Evolutionary conservation across 345 rosid species (phyloP), one percentile per base, ranked within the genome.

Genomic region (Camelina sativa): DNA sequence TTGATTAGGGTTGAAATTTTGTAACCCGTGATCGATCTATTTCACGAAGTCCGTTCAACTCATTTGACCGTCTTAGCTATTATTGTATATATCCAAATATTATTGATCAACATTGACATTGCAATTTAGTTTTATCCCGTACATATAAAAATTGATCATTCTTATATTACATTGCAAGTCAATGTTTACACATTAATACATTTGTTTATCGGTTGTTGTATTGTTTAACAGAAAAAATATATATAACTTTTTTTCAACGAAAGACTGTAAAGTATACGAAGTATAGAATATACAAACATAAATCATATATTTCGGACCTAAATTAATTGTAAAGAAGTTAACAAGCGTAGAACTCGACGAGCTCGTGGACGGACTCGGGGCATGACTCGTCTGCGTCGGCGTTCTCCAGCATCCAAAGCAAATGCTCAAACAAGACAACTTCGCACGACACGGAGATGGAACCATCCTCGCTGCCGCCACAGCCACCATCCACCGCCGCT

Each of bases 331-430:
- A 70, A 44, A 43, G 25, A 41, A 64, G 62, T 83, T 81, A 93
- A 58, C 90, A 93, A 13, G 89, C 88, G 78, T 93, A 93, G 82
- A 89, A 93, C 76, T 91, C 89, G 25, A 83, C 94, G 11, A 93
- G 88, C 75, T 93, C 97, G 37, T 89, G 87, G 46, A 89, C 44
- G 2, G 98, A 89, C 79, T 91, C 97, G 0, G 87, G 88, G 9
- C 82, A 87, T 16, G 92, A 84, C 67, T 77, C 81, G 43, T 93
- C 92, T 0, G 86, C 93, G 65, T 89, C 92, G 0, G 89, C 92
- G 32, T 87, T 91, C 41, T 89, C 92, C 9, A 93, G 81, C 98
- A 93, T 93, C 98, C 98, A 93, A 30, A 91, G 96, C 81, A 91
- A 76, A 84, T 93, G 98, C 72, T 93, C 98, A 80, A 93, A 93